phyloP scores from a whole-genome alignment of 2,329 filamentous ascomycete genomes.

The Tolypocladium paradoxum region DNA sequence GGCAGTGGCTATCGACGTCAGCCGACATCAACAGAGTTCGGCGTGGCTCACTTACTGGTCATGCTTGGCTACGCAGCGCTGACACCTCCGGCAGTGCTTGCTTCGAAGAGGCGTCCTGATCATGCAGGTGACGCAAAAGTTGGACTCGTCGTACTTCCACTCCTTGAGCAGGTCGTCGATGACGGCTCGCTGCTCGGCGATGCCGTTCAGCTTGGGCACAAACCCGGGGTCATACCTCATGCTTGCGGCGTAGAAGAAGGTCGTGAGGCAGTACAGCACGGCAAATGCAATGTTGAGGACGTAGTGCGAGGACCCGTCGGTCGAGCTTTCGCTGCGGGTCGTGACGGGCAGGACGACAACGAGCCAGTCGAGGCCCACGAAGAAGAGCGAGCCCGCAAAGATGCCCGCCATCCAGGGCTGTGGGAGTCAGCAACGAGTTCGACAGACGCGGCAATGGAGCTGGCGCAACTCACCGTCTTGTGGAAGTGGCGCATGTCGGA shows the following conservation, averaged over 20 bases:
- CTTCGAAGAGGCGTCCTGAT: constrained; percentile 83
- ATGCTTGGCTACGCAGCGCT: constrained; percentile 88
- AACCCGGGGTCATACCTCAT: constrained; percentile 89
- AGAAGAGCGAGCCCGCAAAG: constrained; percentile 78
- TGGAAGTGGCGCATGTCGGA: constrained; percentile 83
- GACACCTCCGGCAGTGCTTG: constrained; percentile 89
- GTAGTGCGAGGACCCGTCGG: constrained; percentile 34
- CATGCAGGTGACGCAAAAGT: constrained; percentile 94
- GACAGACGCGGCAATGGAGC: background rate
- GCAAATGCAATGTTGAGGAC: constrained; percentile 70
- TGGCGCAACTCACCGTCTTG: constrained; percentile 55
- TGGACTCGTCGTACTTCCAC: constrained; percentile 87
- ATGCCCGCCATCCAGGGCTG: constrained; percentile 89
- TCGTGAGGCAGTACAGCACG: constrained; percentile 50
- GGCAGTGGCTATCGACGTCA: constrained; percentile 61
- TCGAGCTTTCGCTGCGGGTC: constrained; percentile 9
- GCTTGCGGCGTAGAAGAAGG: constrained; percentile 77
- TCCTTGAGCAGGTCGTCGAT: constrained; percentile 77
- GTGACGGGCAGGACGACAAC: constrained; percentile 54
- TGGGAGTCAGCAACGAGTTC: constrained; percentile 3
- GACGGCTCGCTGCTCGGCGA: constrained; percentile 78
- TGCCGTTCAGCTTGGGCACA: constrained; percentile 80
- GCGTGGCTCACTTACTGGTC: constrained; percentile 61
- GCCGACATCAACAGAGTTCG: background rate
- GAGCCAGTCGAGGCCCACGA: constrained; percentile 67